phyloP scores from a whole-genome alignment of 2,329 filamentous ascomycete species.

The Fusarium sarcochroum region DNA sequence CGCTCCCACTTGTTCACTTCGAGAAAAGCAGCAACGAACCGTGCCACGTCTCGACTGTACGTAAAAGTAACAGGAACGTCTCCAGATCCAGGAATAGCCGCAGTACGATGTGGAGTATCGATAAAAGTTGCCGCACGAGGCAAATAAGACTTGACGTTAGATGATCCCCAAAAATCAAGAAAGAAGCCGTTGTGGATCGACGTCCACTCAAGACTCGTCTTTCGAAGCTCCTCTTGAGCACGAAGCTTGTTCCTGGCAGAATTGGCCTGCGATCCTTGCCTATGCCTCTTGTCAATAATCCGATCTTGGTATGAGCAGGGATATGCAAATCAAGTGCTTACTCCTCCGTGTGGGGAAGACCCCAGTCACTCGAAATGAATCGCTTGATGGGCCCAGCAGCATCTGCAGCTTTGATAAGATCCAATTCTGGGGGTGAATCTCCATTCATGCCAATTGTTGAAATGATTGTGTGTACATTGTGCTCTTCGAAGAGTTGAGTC shows the following conservation, averaged over 20 bases:
- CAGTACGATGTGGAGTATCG: conserved; percentile 2
- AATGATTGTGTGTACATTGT: conserved; percentile 10
- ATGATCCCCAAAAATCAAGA: conserved; percentile 20
- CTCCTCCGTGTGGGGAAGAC: conserved; percentile 11
- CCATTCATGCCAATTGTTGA: conserved; percentile 16
- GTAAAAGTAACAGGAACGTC: not conserved
- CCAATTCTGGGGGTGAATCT: not conserved
- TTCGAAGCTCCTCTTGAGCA: conserved; percentile 14
- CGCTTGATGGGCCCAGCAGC: not conserved
- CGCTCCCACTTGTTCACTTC: conserved; percentile 7
- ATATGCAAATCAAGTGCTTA: not conserved
- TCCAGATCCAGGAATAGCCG: conserved; percentile 10
- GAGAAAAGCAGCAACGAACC: not conserved
- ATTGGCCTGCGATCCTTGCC: not conserved
- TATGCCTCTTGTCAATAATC: not conserved
- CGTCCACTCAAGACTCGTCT: conserved; percentile 17
- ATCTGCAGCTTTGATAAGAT: conserved; percentile 8
- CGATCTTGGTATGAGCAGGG: too few relatives aligned
- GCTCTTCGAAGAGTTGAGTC: conserved; percentile 13
- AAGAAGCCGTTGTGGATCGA: conserved; percentile 17
- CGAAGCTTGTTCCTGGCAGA: conserved; percentile 17
- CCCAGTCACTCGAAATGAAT: conserved; percentile 18
- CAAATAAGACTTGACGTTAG: not conserved
- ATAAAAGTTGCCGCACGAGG: not conserved
- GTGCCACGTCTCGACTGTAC: conserved; percentile 10